These are phyloP conservation scores for Umbelopsis sp. DNA, from an alignment of 192 early-diverging fungal species.

Conservation along the genomic window DNA sequence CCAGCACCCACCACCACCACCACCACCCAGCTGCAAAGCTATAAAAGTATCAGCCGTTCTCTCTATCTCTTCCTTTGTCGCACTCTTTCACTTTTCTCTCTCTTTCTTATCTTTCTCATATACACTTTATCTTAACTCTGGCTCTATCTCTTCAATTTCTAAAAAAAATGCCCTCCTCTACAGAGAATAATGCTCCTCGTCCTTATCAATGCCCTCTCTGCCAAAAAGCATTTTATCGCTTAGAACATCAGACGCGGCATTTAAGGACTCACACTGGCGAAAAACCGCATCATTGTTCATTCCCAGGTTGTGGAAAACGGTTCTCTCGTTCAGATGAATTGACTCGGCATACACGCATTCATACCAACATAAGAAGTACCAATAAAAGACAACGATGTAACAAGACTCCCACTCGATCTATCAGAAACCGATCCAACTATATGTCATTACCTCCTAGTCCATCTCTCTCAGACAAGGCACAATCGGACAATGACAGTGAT, in stretches of 20 bases:
- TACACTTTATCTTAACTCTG: background rate
- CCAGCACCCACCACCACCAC: background rate
- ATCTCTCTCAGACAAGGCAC: constrained; percentile 17
- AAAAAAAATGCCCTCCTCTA: constrained; percentile 21
- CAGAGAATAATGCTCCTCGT: constrained; percentile 47
- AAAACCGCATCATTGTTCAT: constrained; percentile 80
- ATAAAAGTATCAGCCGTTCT: background rate
- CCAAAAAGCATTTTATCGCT: constrained; percentile 72
- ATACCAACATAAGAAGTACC: constrained; percentile 44
- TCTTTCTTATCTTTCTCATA: constrained; percentile 10
- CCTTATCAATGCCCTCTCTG: constrained; percentile 67
- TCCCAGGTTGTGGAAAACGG: constrained; percentile 69
- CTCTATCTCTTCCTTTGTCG: constrained; percentile 4
- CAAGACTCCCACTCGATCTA: background rate
- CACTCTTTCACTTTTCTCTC: background rate
- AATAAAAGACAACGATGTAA: constrained; percentile 33
- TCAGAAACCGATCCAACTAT: background rate
- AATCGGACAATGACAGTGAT: constrained; percentile 24
- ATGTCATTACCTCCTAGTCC: constrained; percentile 20
- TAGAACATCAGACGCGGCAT: constrained; percentile 87
- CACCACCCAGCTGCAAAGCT: background rate
- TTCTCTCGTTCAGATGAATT: constrained; percentile 88
- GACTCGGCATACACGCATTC: constrained; percentile 56
- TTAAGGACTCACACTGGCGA: constrained; percentile 86
- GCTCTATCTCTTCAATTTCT: too few species aligned